Base-by-base conservation (phyloP, 257 asterid genomes). In the Ilex aquifolium region DNA sequence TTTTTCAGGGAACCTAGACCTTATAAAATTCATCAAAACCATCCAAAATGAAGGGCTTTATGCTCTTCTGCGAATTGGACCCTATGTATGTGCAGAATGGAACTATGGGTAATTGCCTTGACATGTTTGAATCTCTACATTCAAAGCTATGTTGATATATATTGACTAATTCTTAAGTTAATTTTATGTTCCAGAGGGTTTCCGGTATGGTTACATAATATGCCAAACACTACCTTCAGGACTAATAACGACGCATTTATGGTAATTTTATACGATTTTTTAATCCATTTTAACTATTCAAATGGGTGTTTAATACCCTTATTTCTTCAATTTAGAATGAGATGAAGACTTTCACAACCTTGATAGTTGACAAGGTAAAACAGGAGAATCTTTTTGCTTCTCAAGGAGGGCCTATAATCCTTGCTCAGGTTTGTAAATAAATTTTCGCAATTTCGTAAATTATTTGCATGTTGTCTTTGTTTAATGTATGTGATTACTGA, bases 21-120 rank as follows among this genome's bases (percentile, higher is more conserved):
- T 81, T 21, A 40, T 81, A 0, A 61, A 63, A 80, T 81, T 78
- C 57, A n/a, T 78, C 40, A 73, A 73, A 65, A 44, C 61, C 36
- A 64, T 78, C 32, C 80, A 78, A 68, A 71, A 49, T 40, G 78
- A 62, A 42, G 87, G 87, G n/a, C 78, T 81, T 14, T 65, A 73
- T 59, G 80, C 78, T 9, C 70, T 81, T 52, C 60, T 81, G 16
- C 70, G 87, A 31, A 78, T 81, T 56, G 87, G 84, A 14, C 87
- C 87, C 0, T 81, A 81, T 39, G 79, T 78, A 7, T 81, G 87
- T 62, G 87, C 78, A 3, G 84, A 81, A 32, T 81, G 82, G 82
- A 80, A 80, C 36, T 76, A 55, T 44, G 82, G 82, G 82, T 76
- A 61, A 17, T 4, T 40, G 55, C 27, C 4, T 21, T 1, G 27